These are phyloP conservation scores for Stentor roeselii DNA, from an alignment of 73 alveolate species.

Conservation along the genomic window DNA sequence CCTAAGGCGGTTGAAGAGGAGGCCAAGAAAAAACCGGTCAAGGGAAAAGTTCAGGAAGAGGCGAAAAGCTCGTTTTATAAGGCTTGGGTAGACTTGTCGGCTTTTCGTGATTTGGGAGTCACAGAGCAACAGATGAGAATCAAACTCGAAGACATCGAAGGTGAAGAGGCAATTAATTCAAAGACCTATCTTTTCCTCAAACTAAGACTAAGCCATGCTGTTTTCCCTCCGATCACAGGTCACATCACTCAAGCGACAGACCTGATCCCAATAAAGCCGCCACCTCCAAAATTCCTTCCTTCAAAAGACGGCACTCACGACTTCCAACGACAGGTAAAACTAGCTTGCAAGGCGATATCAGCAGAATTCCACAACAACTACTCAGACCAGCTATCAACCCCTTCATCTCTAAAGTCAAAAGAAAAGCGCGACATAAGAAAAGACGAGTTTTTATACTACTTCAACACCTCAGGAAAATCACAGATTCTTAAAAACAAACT, in stretches of 20 bases:
- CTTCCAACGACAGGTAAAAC: slow-evolving; percentile 76
- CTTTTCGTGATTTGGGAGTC: not conserved
- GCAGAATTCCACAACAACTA: not conserved
- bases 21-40: slow-evolving; percentile 48
- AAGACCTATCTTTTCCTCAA: not conserved
- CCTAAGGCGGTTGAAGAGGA: slow-evolving; percentile 54
- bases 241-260: slow-evolving; percentile 33
- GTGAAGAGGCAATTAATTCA: not conserved
- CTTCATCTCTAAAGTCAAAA: not conserved
- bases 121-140: not conserved
- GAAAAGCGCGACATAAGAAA: slow-evolving; percentile 59
- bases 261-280: slow-evolving; percentile 78
- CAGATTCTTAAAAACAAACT: slow-evolving; percentile 92
- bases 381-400: not conserved
- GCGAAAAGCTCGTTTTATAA: slow-evolving; percentile 42
- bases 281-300: slow-evolving; percentile 59
- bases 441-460: slow-evolving; percentile 89
- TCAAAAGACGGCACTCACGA: slow-evolving; percentile 88
- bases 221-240: not conserved
- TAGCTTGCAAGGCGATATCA: slow-evolving; percentile 72
- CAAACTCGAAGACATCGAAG: slow-evolving; percentile 9
- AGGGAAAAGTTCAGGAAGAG: slow-evolving; percentile 40
- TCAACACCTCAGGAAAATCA: slow-evolving; percentile 92
- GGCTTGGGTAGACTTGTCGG: slow-evolving; percentile 43
- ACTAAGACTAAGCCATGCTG: slow-evolving; percentile 37